These are phyloP conservation scores for Stentor roeselii DNA, from an alignment of 73 alveolate genomes.

Conservation along the genomic window DNA sequence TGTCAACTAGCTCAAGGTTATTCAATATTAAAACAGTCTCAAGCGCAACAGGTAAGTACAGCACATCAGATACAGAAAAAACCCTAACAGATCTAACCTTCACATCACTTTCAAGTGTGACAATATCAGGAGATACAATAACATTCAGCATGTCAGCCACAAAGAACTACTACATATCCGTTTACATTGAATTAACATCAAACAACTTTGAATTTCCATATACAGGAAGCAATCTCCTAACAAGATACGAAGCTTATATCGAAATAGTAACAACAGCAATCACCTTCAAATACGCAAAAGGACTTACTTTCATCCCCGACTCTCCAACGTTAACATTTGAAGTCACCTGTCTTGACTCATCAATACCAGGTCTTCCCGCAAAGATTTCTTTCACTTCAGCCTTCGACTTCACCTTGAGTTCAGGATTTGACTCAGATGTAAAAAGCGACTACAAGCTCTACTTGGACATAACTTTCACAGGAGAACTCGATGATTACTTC, in stretches of 20 bases:
- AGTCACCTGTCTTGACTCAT: not conserved
- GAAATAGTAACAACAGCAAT: not conserved
- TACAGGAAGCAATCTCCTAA: not conserved
- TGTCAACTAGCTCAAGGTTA: not conserved
- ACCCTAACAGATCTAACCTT: not conserved
- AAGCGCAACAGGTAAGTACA: not conserved
- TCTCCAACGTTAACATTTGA: not conserved
- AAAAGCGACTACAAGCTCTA: not conserved
- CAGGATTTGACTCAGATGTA: too few species aligned
- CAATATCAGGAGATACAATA: too few species aligned
- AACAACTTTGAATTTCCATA: not conserved
- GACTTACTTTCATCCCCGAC: not conserved
- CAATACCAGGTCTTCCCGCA: not conserved
- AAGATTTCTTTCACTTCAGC: not conserved
- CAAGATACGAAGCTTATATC: not conserved
- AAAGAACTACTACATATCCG: too few species aligned
- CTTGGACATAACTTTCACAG: not conserved
- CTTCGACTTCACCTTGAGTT: not conserved
- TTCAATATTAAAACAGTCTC: not conserved
- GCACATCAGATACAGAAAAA: not conserved
- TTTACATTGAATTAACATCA: not conserved
- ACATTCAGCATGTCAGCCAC: too few species aligned
- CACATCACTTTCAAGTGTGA: too few species aligned
- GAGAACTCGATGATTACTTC: not conserved
- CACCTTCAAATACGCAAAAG: not conserved